A percentile compares a stretch with the other conserved stretches of the same genome.
Evolutionary conservation across 1,284 basidiomycete genomes (phyloP).

Genomic region (Ceratobasidium papillatum): DNA sequence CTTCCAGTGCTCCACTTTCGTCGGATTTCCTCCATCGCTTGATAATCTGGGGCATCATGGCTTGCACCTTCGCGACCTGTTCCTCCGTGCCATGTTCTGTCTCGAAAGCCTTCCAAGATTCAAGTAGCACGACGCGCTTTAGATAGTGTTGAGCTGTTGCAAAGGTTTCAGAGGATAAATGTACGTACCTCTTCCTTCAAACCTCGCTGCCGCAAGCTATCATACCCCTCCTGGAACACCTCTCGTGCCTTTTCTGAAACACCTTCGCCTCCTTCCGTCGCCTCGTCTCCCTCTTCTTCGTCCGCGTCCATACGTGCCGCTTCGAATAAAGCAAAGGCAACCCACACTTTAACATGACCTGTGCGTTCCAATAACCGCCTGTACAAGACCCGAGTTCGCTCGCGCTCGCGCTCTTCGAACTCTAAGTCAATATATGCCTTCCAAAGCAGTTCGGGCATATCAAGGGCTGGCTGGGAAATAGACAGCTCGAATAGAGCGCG

Average conservation of each 20-base stretch:
- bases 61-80: constrained; percentile 79
- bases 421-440: constrained; percentile 98
- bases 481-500: constrained; percentile 97
- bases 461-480: constrained; percentile 86
- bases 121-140: constrained; percentile 86
- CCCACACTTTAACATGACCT: constrained; percentile 95
- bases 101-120: constrained; percentile 95
- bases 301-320: constrained; percentile 72
- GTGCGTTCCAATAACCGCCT: constrained; percentile 88
- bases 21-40: constrained; percentile 84
- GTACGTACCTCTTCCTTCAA: constrained; percentile 83
- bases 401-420: constrained; percentile 84
- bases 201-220: constrained; percentile 78
- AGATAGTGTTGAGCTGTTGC: constrained; percentile 38
- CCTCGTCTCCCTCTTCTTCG: constrained; percentile 72
- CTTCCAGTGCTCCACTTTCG: constrained; percentile 87
- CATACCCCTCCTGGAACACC: constrained; percentile 88
- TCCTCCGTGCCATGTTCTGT: constrained; percentile 74
- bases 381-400: constrained; percentile 85
- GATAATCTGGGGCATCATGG: constrained; percentile 90
- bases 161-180: neutral
- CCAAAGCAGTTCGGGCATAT: constrained; percentile 99
- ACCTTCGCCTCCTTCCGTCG: constrained; percentile 70
- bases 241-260: constrained; percentile 74
- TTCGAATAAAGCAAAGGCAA: constrained; percentile 81